Evolutionary conservation across 805 yeast species (phyloP).

Genomic region (Lachancea sp.): DNA sequence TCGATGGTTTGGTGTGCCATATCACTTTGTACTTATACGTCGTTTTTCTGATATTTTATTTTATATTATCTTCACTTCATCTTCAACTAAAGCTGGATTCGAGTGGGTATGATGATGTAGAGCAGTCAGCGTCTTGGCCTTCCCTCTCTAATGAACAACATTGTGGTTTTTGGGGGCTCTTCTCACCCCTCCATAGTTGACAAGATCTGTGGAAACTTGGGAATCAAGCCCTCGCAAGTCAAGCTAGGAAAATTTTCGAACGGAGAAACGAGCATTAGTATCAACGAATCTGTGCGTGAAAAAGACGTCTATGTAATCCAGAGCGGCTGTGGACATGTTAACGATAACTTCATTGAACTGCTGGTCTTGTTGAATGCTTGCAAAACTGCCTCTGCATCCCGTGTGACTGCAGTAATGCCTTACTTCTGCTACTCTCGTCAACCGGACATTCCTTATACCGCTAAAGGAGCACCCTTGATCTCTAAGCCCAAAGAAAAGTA

Average conservation of each 20-base stretch:
- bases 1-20: too few species aligned
- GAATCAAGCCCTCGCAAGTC: slow-evolving; percentile 66
- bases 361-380: slow-evolving; percentile 85
- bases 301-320: slow-evolving; percentile 92
- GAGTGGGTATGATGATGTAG: too few species aligned
- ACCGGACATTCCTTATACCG: slow-evolving; percentile 83
- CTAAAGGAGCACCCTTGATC: slow-evolving; percentile 64
- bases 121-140: too few species aligned
- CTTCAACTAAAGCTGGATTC: too few species aligned
- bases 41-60: neutral
- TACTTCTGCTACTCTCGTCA: slow-evolving; percentile 94
- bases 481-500: slow-evolving; percentile 35
- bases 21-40: neutral
- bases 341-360: slow-evolving; percentile 78
- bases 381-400: slow-evolving; percentile 80
- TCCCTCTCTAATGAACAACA: slow-evolving; percentile 55
- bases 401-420: slow-evolving; percentile 89
- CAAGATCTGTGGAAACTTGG: slow-evolving; percentile 68
- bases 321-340: slow-evolving; percentile 79
- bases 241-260: slow-evolving; percentile 66
- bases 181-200: slow-evolving; percentile 77
- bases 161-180: slow-evolving; percentile 84
- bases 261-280: slow-evolving; percentile 88
- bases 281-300: slow-evolving; percentile 86
- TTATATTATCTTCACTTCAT: too few species aligned